Base-by-base conservation (phyloP, 2,329 filamentous ascomycete species). In the Bipolaris gigantea region DNA sequence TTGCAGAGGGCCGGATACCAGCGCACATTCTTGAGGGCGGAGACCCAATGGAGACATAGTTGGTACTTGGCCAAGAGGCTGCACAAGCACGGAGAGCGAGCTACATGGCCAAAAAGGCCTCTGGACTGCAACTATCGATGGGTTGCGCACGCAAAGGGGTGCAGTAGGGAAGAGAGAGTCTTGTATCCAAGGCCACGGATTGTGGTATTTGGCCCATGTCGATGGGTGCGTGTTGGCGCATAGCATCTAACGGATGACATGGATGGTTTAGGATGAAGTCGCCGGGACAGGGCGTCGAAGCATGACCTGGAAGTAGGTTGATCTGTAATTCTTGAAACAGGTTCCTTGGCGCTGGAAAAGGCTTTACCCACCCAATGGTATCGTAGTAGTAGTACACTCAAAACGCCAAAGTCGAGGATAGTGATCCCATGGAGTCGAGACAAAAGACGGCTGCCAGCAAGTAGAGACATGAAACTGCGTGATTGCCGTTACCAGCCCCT, bases 1-100 rank as follows among this genome's bases (percentile, higher is more conserved):
- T 97, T 62, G 89, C 90, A 59, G 93, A 97, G 74, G 94, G 94
- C 1, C 82, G 89, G 69, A 82, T 97, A 74, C 93, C 93, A 2
- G 65, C 66, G 18, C 55, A 70, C 27, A 58, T 73, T 25, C 53
- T 72, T 19, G 63, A 67, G 34, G 65, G 63, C 5, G 64, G 56
- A 21, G 67, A 70, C 8, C 36, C 65, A 2, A 72, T 69, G 69
- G 67, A 72, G 51, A 66, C 61, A 21, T 73, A 62, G 47, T 4
- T 4, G 23, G 21, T 38, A 6, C n/a, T 5, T 4, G 6, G 18
- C 6, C 6, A n/a, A 27, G 6, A 39, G 9, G 9, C 4, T 25
- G 23, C 23, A 47, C 10, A 16, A n/a, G 27, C 36, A 19, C 10
- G 16, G 1, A 27, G 23, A 35, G 5, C 15, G 18, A 18, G n/a